Percentiles rank a stretch among this genome's conserved stretches.
These are phyloP conservation scores for Coniochaeta sp. DNA, from an alignment of 2,329 filamentous ascomycete species.

Conservation along the genomic window DNA sequence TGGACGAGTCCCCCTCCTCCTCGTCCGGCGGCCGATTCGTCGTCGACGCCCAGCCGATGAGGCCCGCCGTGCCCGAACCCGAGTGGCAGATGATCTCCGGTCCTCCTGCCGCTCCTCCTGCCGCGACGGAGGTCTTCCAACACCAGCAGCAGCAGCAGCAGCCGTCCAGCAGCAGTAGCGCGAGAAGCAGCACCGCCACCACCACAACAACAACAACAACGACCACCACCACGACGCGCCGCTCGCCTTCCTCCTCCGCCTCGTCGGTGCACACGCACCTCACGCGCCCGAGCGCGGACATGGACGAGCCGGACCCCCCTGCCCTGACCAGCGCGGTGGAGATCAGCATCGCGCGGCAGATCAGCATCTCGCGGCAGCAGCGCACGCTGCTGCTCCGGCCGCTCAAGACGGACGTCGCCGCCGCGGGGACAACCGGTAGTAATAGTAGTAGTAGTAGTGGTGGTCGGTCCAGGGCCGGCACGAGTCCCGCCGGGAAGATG, in stretches of 20 bases:
- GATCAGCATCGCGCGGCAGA: slow-evolving; percentile 61
- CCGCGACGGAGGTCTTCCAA: not conserved
- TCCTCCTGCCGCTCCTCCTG: not conserved
- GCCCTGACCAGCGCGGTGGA: slow-evolving; percentile 50
- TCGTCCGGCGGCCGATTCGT: not conserved
- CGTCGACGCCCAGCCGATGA: slow-evolving; percentile 21
- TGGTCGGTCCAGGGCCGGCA: slow-evolving; percentile 6
- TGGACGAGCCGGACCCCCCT: slow-evolving; percentile 31
- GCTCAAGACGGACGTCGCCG: not conserved
- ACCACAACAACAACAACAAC: slow-evolving; percentile 9
- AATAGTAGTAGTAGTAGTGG: too few species aligned
- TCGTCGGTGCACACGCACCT: slow-evolving; percentile 8
- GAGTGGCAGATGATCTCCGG: slow-evolving; percentile 39
- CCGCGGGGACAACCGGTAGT: slow-evolving; percentile 9
- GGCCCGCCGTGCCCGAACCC: slow-evolving; percentile 31
- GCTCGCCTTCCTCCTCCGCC: slow-evolving; percentile 10
- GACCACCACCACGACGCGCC: slow-evolving; percentile 11
- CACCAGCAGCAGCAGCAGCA: slow-evolving; percentile 18
- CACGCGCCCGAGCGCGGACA: slow-evolving; percentile 14
- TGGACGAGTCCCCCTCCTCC: slow-evolving; percentile 5
- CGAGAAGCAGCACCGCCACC: slow-evolving; percentile 19
- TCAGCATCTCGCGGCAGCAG: slow-evolving; percentile 57
- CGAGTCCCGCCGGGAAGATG: slow-evolving; percentile 13
- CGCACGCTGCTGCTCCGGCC: slow-evolving; percentile 38
- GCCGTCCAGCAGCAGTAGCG: slow-evolving; percentile 7